Conservation (phyloP, 2,329 filamentous ascomycete genomes). For the Alternaria atra region DNA sequence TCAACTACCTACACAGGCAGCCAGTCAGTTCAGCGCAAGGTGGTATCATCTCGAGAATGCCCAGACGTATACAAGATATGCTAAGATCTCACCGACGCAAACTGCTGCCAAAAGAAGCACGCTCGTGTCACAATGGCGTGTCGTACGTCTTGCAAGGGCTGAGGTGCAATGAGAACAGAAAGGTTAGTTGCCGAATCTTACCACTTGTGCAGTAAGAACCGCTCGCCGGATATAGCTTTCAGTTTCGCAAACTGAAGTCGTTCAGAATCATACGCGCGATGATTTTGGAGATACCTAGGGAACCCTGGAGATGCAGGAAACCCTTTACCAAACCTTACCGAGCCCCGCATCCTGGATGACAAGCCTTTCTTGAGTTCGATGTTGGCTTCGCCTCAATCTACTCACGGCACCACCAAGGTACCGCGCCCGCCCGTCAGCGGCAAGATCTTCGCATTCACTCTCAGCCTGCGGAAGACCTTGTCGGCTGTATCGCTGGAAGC, state of each 20-base stretch:
- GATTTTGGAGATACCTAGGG: not conserved
- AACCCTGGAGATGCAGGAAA: not conserved
- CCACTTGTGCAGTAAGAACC: not conserved
- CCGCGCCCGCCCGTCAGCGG: not conserved
- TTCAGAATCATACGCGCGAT: not conserved
- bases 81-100: slow-evolving; percentile 1
- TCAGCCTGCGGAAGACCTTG: not conserved
- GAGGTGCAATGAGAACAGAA: not conserved
- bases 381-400: not conserved
- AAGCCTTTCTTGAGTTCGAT: not conserved
- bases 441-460: not conserved
- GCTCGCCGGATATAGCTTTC: not conserved
- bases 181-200: not conserved
- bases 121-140: not conserved
- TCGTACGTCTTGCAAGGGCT: not conserved
- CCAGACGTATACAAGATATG: not conserved
- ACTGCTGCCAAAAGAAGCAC: not conserved
- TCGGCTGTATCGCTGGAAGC: slow-evolving; percentile 23
- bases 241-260: not conserved
- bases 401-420: not conserved
- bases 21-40: not conserved
- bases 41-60: not conserved
- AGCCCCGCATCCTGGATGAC: not conserved
- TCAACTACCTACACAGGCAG: not conserved
- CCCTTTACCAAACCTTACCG: not conserved